These are phyloP conservation scores for Suillus sp. DNA, from an alignment of 768 basidiomycete genomes.

Conservation along the genomic window DNA sequence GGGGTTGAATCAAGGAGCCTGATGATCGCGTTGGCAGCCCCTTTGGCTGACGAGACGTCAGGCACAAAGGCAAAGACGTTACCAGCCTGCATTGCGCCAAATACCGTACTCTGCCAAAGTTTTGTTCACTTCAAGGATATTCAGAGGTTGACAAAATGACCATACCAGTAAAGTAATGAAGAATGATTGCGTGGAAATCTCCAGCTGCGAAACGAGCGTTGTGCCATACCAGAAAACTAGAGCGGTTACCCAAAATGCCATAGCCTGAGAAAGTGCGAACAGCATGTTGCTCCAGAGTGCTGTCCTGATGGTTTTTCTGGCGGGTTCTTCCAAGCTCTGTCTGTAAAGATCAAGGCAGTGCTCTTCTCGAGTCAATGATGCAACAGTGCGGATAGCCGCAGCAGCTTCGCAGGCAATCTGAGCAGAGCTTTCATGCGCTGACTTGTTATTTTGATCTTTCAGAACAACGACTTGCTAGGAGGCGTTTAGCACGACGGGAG, in stretches of 20 bases:
- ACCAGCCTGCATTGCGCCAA: constrained; percentile 85
- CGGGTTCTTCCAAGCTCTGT: constrained; percentile 68
- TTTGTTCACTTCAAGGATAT: background rate
- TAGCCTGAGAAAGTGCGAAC: constrained; percentile 74
- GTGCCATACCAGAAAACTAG: constrained; percentile 83
- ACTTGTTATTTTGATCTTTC: constrained; percentile 83
- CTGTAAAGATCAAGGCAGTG: constrained; percentile 72
- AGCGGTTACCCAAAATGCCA: constrained; percentile 79
- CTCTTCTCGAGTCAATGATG: constrained; percentile 82
- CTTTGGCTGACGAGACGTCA: constrained; percentile 82
- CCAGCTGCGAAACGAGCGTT: constrained; percentile 53
- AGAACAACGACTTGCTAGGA: constrained; percentile 76
- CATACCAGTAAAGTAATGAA: constrained; percentile 82
- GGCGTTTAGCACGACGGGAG: background rate
- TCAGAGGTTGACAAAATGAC: background rate
- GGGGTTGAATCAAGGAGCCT: constrained; percentile 71
- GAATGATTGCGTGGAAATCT: constrained; percentile 65
- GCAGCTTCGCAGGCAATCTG: constrained; percentile 95
- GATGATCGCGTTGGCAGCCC: constrained; percentile 75
- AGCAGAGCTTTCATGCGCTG: constrained; percentile 75
- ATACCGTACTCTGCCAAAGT: constrained; percentile 58
- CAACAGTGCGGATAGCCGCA: constrained; percentile 87
- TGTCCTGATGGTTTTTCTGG: constrained; percentile 60
- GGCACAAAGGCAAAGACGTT: constrained; percentile 85
- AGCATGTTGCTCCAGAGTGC: constrained; percentile 65